These are phyloP conservation scores for Fomitopsis palustris DNA, from an alignment of 1,284 basidiomycete species.

Conservation along the genomic window DNA sequence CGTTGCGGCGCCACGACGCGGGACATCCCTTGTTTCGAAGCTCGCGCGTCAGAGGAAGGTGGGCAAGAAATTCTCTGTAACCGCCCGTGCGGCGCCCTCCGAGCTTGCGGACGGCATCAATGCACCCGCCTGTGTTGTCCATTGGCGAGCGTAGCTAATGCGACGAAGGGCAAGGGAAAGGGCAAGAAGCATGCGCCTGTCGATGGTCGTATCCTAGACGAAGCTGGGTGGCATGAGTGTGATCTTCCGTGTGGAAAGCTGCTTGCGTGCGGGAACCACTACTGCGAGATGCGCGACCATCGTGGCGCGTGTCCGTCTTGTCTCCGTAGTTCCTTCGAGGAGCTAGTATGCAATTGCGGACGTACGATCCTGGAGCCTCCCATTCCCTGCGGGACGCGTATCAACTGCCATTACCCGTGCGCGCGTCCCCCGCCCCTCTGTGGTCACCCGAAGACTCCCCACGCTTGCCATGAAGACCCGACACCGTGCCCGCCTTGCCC, in stretches of 20 bases:
- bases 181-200: slow-evolving; percentile 52
- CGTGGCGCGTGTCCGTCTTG: slow-evolving; percentile 78
- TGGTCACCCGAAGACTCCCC: slow-evolving; percentile 75
- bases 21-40: slow-evolving; percentile 46
- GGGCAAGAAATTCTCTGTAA: slow-evolving; percentile 70
- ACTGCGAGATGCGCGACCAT: slow-evolving; percentile 78
- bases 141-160: slow-evolving; percentile 56
- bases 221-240: slow-evolving; percentile 73
- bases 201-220: slow-evolving; percentile 41
- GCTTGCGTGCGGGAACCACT: slow-evolving; percentile 73
- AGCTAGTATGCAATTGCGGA: slow-evolving; percentile 82
- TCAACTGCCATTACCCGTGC: slow-evolving; percentile 80
- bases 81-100: slow-evolving; percentile 67
- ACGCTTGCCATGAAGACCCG: slow-evolving; percentile 74
- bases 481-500: slow-evolving; percentile 80
- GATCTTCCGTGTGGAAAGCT: slow-evolving; percentile 73
- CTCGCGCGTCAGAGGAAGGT: slow-evolving; percentile 24
- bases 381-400: slow-evolving; percentile 74
- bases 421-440: slow-evolving; percentile 67
- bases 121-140: slow-evolving; percentile 86
- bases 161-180: slow-evolving; percentile 58
- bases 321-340: slow-evolving; percentile 84
- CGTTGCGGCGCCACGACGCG: slow-evolving; percentile 72
- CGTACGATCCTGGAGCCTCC: slow-evolving; percentile 68
- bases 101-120: slow-evolving; percentile 79